These are phyloP conservation scores for Ophiobolus disseminans DNA, from an alignment of 2,329 filamentous ascomycete genomes.

Conservation along the genomic window DNA sequence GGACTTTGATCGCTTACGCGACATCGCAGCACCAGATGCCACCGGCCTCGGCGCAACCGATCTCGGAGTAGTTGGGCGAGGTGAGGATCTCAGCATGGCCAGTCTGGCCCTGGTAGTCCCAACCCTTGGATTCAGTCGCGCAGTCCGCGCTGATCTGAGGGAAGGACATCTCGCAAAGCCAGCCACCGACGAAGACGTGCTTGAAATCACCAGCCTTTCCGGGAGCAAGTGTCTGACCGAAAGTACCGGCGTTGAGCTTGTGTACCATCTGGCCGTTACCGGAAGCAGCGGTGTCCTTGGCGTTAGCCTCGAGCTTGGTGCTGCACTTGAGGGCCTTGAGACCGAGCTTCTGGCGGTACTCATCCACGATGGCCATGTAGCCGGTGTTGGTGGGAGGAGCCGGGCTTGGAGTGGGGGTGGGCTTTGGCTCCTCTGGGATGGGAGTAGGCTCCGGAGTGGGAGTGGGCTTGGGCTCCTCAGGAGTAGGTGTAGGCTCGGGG, in stretches of 20 bases:
- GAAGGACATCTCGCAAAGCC: slow-evolving; percentile 45
- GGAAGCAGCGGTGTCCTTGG: slow-evolving; percentile 28
- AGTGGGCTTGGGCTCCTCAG: no score
- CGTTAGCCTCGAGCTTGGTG: slow-evolving; percentile 35
- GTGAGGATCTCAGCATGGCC: slow-evolving; percentile 44
- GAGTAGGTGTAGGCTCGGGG: slow-evolving; percentile 10
- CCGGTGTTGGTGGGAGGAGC: slow-evolving; percentile 15
- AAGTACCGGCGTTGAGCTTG: slow-evolving; percentile 40
- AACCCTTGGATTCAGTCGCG: slow-evolving; percentile 31
- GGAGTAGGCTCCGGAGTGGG: slow-evolving; percentile 10
- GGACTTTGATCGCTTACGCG: slow-evolving; percentile 25
- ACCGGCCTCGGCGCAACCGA: slow-evolving; percentile 31
- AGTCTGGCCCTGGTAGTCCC: slow-evolving; percentile 38
- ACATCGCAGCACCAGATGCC: slow-evolving; percentile 45
- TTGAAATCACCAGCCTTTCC: slow-evolving; percentile 32
- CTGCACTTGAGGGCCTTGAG: slow-evolving; percentile 24
- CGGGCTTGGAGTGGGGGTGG: slow-evolving; percentile 15
- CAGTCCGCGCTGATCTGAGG: slow-evolving; percentile 37
- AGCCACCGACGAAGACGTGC: slow-evolving; percentile 42
- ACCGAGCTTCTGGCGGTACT: slow-evolving; percentile 40
- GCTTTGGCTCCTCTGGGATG: slow-evolving; percentile 9
- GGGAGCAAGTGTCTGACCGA: slow-evolving; percentile 40
- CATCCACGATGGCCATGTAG: slow-evolving; percentile 37
- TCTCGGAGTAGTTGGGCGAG: slow-evolving; percentile 34
- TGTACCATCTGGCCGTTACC: slow-evolving; percentile 41